A percentile compares a stretch with the other conserved stretches of the same genome.
Conservation (phyloP, 108 stramenopile species). For the Skeletonema costatum region DNA sequence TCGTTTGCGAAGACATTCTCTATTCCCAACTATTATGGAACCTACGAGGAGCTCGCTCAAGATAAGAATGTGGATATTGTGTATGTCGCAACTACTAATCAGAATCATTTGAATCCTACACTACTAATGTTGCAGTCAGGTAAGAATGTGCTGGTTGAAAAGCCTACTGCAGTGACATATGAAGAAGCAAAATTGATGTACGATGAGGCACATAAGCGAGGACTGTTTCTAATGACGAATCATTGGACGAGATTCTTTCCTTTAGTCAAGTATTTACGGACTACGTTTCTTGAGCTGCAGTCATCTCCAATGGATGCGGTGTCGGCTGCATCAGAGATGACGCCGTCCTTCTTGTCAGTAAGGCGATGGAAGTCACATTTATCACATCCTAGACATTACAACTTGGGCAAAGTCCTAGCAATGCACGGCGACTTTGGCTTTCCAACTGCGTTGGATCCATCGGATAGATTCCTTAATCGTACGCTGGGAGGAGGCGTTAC, state of each 20-base stretch:
- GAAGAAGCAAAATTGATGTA: constrained; percentile 70
- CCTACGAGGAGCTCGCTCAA: constrained; percentile 64
- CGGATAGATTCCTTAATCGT: constrained; percentile 34
- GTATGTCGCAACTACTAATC: constrained; percentile 39
- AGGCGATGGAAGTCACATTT: no score
- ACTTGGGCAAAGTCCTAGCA: constrained; percentile 28
- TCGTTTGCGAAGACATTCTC: constrained; percentile 19
- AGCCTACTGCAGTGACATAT: constrained; percentile 70
- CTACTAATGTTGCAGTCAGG: constrained; percentile 57
- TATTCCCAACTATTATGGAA: constrained; percentile 41
- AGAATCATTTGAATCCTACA: constrained; percentile 61
- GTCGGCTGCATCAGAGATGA: background rate
- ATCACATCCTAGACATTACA: background rate
- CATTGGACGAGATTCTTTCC: constrained; percentile 47
- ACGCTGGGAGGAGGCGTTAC: constrained; percentile 38
- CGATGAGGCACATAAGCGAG: constrained; percentile 62
- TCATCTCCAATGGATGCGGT: background rate
- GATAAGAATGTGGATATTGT: constrained; percentile 65
- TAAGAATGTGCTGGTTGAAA: constrained; percentile 84
- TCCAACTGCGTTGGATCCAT: constrained; percentile 13
- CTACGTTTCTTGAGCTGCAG: constrained; percentile 6
- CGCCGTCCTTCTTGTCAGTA: background rate
- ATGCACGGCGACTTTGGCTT: constrained; percentile 43
- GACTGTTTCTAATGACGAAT: constrained; percentile 74
- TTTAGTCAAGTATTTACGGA: constrained; percentile 27